Conservation (phyloP, 2,329 filamentous ascomycete genomes). For the Arthrobotrys sinensis region DNA sequence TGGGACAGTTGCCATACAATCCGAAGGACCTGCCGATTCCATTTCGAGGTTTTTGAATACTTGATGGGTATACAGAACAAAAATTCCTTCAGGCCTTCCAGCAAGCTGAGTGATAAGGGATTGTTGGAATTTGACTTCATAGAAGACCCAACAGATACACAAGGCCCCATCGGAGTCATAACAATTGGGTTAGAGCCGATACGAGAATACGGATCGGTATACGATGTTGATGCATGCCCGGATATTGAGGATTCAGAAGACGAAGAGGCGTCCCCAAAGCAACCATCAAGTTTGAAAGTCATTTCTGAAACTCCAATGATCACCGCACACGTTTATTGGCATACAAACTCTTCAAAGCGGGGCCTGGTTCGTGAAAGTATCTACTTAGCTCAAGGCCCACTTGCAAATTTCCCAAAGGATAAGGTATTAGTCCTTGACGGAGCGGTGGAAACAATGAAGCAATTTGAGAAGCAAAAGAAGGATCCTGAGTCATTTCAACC, state of each 20-base stretch:
- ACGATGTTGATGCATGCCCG: not conserved
- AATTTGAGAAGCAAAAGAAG: constrained; percentile 16
- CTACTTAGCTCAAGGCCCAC: not conserved
- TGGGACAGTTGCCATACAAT: constrained; percentile 61
- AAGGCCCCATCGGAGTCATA: not conserved
- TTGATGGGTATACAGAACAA: constrained; percentile 4
- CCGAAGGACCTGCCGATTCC: constrained; percentile 61
- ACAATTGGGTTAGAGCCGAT: constrained; percentile 31
- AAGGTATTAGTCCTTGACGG: constrained; percentile 15
- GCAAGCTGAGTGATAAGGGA: not conserved
- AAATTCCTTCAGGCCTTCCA: not conserved
- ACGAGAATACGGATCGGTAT: constrained; percentile 4
- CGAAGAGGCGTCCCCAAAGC: not conserved
- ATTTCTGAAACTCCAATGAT: constrained; percentile 27
- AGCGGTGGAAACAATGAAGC: constrained; percentile 30
- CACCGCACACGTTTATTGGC: constrained; percentile 19
- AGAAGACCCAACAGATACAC: not conserved
- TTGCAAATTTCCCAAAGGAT: not conserved
- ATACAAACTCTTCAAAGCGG: not conserved
- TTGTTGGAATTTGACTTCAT: constrained; percentile 12
- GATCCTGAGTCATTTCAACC: not conserved
- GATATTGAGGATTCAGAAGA: constrained; percentile 26
- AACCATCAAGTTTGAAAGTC: not conserved
- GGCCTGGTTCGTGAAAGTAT: not conserved
- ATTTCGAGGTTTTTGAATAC: constrained; percentile 58